Percentiles rank a stretch among this genome's conserved stretches.
Evolutionary conservation across 2,329 filamentous ascomycete species (phyloP).

Genomic region (Monosporascus sp.): DNA sequence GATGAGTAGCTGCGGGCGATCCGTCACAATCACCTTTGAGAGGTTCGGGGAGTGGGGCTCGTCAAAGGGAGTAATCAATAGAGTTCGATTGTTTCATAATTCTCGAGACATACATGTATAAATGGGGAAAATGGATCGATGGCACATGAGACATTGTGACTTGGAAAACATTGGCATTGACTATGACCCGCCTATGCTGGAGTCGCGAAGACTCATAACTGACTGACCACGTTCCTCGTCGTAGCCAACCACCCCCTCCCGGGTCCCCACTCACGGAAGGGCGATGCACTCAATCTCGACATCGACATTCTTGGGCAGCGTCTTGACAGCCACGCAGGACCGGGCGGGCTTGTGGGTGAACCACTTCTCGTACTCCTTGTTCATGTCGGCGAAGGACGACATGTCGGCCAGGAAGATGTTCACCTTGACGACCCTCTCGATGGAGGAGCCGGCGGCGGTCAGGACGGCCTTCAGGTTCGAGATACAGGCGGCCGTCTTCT

Average conservation of each 20-base stretch:
- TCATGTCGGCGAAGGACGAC: constrained; percentile 83
- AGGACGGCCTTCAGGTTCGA: constrained; percentile 82
- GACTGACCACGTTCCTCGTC: too few relatives aligned
- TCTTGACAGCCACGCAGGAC: constrained; percentile 85
- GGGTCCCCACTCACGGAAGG: constrained; percentile 35
- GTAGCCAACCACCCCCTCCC: too few relatives aligned
- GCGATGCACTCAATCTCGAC: constrained; percentile 91
- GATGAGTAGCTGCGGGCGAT: neutral
- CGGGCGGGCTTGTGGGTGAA: constrained; percentile 81
- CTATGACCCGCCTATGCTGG: too few relatives aligned
- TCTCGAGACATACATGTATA: too few relatives aligned
- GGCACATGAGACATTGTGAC: too few relatives aligned
- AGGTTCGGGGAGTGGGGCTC: too few relatives aligned
- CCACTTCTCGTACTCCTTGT: constrained; percentile 77
- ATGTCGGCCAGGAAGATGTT: constrained; percentile 90
- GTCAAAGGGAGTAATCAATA: neutral
- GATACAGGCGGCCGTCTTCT: constrained; percentile 60
- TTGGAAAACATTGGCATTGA: too few relatives aligned
- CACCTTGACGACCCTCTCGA: constrained; percentile 83
- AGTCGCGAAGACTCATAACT: too few relatives aligned
- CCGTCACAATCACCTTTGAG: too few relatives aligned
- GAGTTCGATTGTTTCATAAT: too few relatives aligned
- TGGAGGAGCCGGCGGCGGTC: constrained; percentile 69
- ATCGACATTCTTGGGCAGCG: constrained; percentile 77
- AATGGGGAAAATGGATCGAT: too few relatives aligned